Evolutionary conservation across 2,329 filamentous ascomycete genomes (phyloP).

Genomic region (Monilinia vaccinii-corymbosi): DNA sequence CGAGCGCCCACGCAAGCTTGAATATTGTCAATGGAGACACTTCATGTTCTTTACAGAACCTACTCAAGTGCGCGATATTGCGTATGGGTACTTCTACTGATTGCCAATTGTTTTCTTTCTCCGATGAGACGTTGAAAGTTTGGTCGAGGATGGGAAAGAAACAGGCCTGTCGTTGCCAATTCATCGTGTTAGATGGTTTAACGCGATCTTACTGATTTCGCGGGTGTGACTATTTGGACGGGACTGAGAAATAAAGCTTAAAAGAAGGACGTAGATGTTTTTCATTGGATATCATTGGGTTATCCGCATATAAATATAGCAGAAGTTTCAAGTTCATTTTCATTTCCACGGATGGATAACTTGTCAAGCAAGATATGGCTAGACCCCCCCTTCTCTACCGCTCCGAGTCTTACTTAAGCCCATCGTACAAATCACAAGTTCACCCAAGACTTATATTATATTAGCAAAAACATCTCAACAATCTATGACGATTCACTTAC

Average conservation of each 20-base stretch:
- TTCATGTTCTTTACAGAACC: background rate
- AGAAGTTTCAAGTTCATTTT: background rate
- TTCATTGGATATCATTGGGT: background rate
- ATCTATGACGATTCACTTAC: background rate
- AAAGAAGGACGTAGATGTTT: background rate
- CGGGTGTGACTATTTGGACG: too few species aligned
- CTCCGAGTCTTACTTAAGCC: background rate
- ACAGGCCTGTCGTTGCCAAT: background rate
- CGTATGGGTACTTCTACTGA: background rate
- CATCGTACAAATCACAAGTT: background rate
- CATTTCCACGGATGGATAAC: background rate
- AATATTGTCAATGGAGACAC: background rate
- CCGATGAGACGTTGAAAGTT: background rate
- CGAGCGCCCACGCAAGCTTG: slow-evolving; percentile 32
- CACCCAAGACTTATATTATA: background rate
- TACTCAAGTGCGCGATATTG: background rate
- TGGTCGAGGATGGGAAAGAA: slow-evolving; percentile 4
- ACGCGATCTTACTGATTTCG: background rate
- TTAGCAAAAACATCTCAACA: background rate
- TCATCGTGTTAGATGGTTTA: background rate
- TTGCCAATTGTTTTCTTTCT: slow-evolving; percentile 1
- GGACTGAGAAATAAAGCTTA: background rate
- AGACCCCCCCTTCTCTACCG: background rate
- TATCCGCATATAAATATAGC: background rate
- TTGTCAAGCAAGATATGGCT: background rate